Conservation (phyloP, 192 early-diverging fungal species). For the Funneliformis geosporum region DNA sequence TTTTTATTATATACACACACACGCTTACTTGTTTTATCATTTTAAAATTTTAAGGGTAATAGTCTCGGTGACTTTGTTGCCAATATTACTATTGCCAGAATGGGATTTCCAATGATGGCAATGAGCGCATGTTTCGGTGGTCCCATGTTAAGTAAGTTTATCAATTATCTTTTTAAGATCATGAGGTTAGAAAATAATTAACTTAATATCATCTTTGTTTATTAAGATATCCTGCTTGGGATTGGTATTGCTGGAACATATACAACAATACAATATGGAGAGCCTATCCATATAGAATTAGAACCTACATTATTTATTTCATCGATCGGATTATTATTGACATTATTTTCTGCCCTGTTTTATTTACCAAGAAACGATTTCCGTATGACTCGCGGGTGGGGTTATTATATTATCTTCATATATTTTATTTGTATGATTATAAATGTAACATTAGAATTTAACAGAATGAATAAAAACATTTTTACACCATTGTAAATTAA, state of each 20-base stretch:
- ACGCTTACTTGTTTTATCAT: not conserved
- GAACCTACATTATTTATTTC: constrained; percentile 72
- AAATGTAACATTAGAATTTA: constrained; percentile 61
- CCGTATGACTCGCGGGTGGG: constrained; percentile 61
- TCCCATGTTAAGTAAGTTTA: constrained; percentile 78
- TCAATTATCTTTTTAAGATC: constrained; percentile 12
- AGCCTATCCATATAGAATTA: constrained; percentile 57
- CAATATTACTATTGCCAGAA: constrained; percentile 85
- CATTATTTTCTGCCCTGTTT: constrained; percentile 58
- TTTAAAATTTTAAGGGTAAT: constrained; percentile 67
- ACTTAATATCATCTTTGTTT: not conserved
- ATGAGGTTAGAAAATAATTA: not conserved
- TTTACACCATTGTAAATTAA: not conserved
- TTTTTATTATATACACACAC: not conserved
- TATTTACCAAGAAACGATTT: constrained; percentile 64
- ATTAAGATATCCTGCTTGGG: constrained; percentile 76
- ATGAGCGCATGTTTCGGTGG: constrained; percentile 92
- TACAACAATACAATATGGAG: constrained; percentile 50
- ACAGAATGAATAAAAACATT: not conserved
- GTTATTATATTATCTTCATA: constrained; percentile 55
- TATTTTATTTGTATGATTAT: constrained; percentile 62
- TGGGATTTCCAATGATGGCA: constrained; percentile 94
- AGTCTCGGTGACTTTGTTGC: constrained; percentile 90
- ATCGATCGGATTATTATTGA: constrained; percentile 64
- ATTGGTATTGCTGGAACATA: constrained; percentile 76